Conservation (phyloP, 1,139 yeast species). For the Yamadazyma pseudoaaseri region DNA sequence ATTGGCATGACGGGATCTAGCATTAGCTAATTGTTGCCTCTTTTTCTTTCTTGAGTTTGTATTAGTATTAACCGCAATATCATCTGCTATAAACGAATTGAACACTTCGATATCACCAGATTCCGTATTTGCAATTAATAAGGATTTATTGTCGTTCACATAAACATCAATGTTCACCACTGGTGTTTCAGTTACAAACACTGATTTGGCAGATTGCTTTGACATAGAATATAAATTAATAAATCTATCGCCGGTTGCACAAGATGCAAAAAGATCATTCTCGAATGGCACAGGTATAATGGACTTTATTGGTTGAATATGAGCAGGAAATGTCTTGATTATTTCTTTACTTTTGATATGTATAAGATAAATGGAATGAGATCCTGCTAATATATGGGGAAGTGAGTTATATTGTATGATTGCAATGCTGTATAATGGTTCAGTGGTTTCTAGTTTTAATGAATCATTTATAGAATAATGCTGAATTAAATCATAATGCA, state of each 20-base stretch:
- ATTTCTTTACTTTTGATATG: slow-evolving; percentile 38
- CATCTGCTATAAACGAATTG: slow-evolving; percentile 45
- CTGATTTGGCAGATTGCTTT: slow-evolving; percentile 41
- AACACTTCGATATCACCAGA: slow-evolving; percentile 70
- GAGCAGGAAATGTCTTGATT: slow-evolving; percentile 64
- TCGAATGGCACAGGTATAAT: slow-evolving; percentile 35
- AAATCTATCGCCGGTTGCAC: slow-evolving; percentile 77
- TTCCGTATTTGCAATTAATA: slow-evolving; percentile 61
- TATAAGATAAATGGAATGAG: slow-evolving; percentile 59
- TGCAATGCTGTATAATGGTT: slow-evolving; percentile 30
- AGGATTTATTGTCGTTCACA: slow-evolving; percentile 31
- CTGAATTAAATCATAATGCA: slow-evolving; percentile 39
- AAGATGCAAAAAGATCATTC: slow-evolving; percentile 54
- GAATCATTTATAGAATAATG: slow-evolving; percentile 43
- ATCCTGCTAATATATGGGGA: slow-evolving; percentile 57
- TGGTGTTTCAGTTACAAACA: slow-evolving; percentile 67
- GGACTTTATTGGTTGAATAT: slow-evolving; percentile 61
- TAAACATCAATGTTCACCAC: slow-evolving; percentile 46
- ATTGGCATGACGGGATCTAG: slow-evolving; percentile 50
- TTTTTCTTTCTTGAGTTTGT: slow-evolving; percentile 33
- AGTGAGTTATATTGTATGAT: slow-evolving; percentile 34
- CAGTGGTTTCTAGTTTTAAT: slow-evolving; percentile 30
- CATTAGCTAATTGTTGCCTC: slow-evolving; percentile 28
- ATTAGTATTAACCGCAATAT: slow-evolving; percentile 14
- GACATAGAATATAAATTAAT: slow-evolving; percentile 63